phyloP scores from a whole-genome alignment of 768 basidiomycete species.

The Tulasnella calospora region DNA sequence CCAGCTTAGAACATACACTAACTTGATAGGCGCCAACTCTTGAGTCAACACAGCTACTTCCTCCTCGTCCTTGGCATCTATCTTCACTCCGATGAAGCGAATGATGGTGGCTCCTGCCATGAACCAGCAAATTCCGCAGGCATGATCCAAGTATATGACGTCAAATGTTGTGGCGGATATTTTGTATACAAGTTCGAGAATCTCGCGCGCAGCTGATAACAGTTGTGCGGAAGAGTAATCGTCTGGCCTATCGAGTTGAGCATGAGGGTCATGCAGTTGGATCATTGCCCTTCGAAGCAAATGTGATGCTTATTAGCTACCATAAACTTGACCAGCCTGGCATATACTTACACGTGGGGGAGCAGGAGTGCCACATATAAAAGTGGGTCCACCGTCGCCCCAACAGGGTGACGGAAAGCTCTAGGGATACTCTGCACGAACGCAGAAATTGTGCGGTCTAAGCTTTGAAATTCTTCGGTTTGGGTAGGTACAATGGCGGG shows the following conservation, averaged over 20 bases:
- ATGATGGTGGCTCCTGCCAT: neutral
- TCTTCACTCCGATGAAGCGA: conserved; percentile 2
- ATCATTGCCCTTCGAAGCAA: neutral
- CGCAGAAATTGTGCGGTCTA: conserved; percentile 52
- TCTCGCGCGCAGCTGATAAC: neutral
- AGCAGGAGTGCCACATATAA: conserved; percentile 44
- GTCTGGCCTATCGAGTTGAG: neutral
- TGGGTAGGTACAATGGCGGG: conserved; percentile 36
- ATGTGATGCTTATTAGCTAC: no score
- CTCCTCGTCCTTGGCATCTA: neutral
- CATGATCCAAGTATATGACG: neutral
- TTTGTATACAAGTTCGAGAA: neutral
- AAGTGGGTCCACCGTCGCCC: conserved; percentile 47
- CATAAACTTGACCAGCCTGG: conserved; percentile 38
- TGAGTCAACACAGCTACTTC: neutral
- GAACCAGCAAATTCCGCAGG: conserved; percentile 1
- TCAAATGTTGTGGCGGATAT: neutral
- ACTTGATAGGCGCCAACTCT: neutral
- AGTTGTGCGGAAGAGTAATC: neutral
- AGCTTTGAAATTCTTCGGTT: conserved; percentile 56
- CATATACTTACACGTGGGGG: conserved; percentile 31
- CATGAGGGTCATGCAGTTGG: conserved; percentile 8
- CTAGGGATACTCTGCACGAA: conserved; percentile 57
- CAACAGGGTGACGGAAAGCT: conserved; percentile 53
- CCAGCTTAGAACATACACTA: no score